Conservation (phyloP, 1,139 yeast genomes). For the Candida sp. region DNA sequence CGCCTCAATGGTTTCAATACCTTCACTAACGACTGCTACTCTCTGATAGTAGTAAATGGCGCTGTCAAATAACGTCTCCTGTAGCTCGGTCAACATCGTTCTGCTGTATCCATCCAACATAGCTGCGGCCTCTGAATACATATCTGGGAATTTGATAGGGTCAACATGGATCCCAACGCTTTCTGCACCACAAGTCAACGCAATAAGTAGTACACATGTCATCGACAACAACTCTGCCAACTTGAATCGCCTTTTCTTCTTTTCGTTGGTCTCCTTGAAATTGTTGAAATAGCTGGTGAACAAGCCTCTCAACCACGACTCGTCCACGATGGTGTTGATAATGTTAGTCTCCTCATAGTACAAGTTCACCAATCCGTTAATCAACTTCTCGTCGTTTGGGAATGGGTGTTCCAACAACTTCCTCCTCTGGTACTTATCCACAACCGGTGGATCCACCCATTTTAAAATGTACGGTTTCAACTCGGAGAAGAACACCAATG, state of each 20-base stretch:
- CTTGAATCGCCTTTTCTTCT: conserved; percentile 18
- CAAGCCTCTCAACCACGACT: conserved; percentile 19
- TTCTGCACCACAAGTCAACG: conserved; percentile 22
- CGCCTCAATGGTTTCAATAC: conserved; percentile 53
- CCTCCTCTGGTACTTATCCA: conserved; percentile 23
- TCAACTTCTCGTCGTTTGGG: conserved; percentile 26
- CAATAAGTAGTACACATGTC: conserved; percentile 32
- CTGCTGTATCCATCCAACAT: conserved; percentile 10
- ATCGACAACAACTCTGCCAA: conserved; percentile 37
- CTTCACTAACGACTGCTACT: conserved; percentile 52
- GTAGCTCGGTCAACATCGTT: conserved; percentile 20
- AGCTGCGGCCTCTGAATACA: conserved; percentile 2
- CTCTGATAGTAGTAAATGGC: conserved; percentile 53
- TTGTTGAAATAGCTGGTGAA: conserved; percentile 25
- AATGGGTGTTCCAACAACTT: conserved; percentile 31
- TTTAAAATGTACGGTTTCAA: conserved; percentile 23
- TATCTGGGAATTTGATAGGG: conserved; percentile 1
- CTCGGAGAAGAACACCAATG: conserved; percentile 26
- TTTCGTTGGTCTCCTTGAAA: conserved; percentile 6
- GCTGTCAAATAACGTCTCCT: conserved; percentile 32
- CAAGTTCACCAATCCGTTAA: conserved; percentile 25
- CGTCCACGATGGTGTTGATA: conserved; percentile 19
- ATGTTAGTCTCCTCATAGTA: conserved; percentile 20
- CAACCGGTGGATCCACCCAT: conserved; percentile 40
- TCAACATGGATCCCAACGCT: conserved; percentile 16